phyloP scores from a whole-genome alignment of 1,284 basidiomycete species.

The Austroboletus olivaceoglutinosus region DNA sequence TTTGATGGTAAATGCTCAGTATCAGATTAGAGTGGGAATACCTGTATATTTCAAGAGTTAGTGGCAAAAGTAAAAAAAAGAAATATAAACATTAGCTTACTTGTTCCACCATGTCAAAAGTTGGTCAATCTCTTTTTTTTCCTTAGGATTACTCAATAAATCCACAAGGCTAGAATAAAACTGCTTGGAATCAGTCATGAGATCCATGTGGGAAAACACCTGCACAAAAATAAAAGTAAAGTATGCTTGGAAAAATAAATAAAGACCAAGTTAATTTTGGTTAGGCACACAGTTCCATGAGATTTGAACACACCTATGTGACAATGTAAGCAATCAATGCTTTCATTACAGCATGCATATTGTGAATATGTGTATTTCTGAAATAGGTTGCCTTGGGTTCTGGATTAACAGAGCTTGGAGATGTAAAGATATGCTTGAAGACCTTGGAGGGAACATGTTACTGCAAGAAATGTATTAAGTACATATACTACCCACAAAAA shows the following conservation, averaged over 20 bases:
- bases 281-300: too few species aligned
- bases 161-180: slow-evolving; percentile 3
- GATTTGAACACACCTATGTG: not conserved
- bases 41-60: not conserved
- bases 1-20: not conserved
- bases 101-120: not conserved
- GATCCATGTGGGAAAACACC: slow-evolving; percentile 2
- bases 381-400: slow-evolving; percentile 1
- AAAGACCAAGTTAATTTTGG: too few species aligned
- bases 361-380: not conserved
- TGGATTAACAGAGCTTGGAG: not conserved
- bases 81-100: not conserved
- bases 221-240: slow-evolving; percentile 1
- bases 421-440: slow-evolving; percentile 8
- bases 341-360: slow-evolving; percentile 2
- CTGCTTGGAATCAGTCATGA: not conserved
- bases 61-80: not conserved
- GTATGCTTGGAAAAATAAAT: too few species aligned
- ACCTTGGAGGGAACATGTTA: not conserved
- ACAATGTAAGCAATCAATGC: slow-evolving; percentile 1
- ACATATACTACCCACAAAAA: not conserved
- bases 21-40: not conserved
- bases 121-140: slow-evolving; percentile 1
- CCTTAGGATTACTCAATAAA: not conserved
- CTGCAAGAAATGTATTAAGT: not conserved